These are phyloP conservation scores for Fusarium oxysporum DNA, from an alignment of 2,329 filamentous ascomycete genomes.

Conservation along the genomic window DNA sequence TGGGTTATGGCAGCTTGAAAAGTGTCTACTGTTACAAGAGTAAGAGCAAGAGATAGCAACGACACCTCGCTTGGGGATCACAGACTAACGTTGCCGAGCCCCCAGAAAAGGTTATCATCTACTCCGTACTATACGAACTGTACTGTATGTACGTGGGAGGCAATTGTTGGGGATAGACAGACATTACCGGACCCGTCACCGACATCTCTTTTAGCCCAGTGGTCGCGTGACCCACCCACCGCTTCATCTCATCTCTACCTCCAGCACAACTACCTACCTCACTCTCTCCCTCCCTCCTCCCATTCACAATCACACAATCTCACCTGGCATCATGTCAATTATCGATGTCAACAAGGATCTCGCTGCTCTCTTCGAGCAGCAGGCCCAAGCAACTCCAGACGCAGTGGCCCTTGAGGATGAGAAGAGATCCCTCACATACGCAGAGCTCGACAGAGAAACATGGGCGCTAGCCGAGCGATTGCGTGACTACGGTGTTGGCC, in stretches of 20 bases:
- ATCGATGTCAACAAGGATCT: constrained; percentile 80
- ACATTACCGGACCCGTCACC: constrained; percentile 38
- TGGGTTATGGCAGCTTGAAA: constrained; percentile 25
- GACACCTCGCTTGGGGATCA: neutral
- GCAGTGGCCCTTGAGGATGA: constrained; percentile 80
- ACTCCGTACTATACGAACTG: constrained; percentile 24
- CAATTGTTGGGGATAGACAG: constrained; percentile 34
- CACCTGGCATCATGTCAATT: constrained; percentile 63
- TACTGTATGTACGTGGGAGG: constrained; percentile 2
- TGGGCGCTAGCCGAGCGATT: constrained; percentile 73
- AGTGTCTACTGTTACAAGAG: neutral
- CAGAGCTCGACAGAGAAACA: constrained; percentile 76
- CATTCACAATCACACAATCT: constrained; percentile 4
- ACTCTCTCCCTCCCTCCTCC: neutral
- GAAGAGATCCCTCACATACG: constrained; percentile 74
- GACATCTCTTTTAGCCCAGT: constrained; percentile 32
- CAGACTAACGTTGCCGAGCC: neutral
- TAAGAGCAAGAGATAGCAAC: neutral
- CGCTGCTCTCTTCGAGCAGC: constrained; percentile 75
- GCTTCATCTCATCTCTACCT: constrained; percentile 11
- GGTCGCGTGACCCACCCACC: constrained; percentile 47
- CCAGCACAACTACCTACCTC: neutral
- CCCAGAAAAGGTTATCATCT: constrained; percentile 19
- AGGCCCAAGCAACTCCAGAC: constrained; percentile 76
- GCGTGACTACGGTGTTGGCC: constrained; percentile 74